Percentiles rank a stretch among this genome's conserved stretches.
Evolutionary conservation across 345 rosid species (phyloP).

Genomic region (Anastatica hierochuntica): DNA sequence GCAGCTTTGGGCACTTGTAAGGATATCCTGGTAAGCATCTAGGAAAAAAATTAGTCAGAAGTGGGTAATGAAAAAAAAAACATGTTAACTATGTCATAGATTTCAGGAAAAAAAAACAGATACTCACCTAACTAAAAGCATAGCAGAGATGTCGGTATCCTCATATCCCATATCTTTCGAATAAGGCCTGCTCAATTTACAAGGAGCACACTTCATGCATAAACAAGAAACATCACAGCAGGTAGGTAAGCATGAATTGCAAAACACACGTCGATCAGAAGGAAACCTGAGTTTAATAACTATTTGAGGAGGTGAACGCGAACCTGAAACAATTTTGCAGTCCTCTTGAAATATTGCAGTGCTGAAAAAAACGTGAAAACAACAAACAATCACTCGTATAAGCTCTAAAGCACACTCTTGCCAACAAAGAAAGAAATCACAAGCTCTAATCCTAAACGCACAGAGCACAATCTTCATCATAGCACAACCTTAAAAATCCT

Average conservation of each 20-base stretch:
- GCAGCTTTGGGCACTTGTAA: slow-evolving; percentile 79
- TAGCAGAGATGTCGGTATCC: slow-evolving; percentile 73
- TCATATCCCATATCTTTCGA: slow-evolving; percentile 86
- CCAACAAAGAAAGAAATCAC: background rate
- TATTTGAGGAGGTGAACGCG: slow-evolving; percentile 45
- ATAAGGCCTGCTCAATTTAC: slow-evolving; percentile 64
- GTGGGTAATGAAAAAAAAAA: background rate
- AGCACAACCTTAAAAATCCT: background rate
- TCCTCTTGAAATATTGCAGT: slow-evolving; percentile 88
- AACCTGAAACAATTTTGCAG: slow-evolving; percentile 51
- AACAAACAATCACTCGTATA: background rate
- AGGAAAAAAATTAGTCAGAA: slow-evolving; percentile 12
- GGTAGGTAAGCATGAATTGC: slow-evolving; percentile 6
- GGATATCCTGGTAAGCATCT: slow-evolving; percentile 98
- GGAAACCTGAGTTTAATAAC: slow-evolving; percentile 68
- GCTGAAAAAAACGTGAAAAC: slow-evolving; percentile 30
- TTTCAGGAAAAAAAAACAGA: slow-evolving; percentile 1
- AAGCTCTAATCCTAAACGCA: background rate
- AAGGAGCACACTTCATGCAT: slow-evolving; percentile 15
- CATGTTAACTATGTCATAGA: background rate
- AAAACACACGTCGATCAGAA: slow-evolving; percentile 5
- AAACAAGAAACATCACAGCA: slow-evolving; percentile 1
- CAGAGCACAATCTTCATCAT: too few species aligned
- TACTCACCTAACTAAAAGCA: slow-evolving; percentile 62
- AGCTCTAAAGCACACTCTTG: background rate